phyloP scores from a whole-genome alignment of 2,329 filamentous ascomycete species.

The Metarhizium humberi region DNA sequence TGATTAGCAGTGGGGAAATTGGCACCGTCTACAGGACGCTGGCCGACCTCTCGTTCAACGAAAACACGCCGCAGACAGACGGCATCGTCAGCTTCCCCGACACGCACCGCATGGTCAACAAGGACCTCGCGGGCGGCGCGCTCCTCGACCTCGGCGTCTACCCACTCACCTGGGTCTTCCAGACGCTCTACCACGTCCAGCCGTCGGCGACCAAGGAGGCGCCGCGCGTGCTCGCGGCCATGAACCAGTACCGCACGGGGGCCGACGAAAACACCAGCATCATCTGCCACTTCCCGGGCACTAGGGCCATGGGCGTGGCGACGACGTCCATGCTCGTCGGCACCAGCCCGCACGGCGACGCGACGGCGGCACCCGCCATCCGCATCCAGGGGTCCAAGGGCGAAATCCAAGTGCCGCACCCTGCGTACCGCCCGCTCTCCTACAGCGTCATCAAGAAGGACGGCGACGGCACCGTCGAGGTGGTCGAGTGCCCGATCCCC shows the following conservation, averaged over 20 bases:
- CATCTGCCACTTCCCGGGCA: slow-evolving; percentile 63
- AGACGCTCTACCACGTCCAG: slow-evolving; percentile 76
- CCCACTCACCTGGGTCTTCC: slow-evolving; percentile 83
- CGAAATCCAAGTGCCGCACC: slow-evolving; percentile 71
- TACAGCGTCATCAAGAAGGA: slow-evolving; percentile 54
- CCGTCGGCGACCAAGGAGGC: slow-evolving; percentile 55
- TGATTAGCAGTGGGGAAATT: slow-evolving; percentile 45
- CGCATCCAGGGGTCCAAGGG: slow-evolving; percentile 73
- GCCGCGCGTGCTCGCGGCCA: slow-evolving; percentile 58
- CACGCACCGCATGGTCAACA: slow-evolving; percentile 70
- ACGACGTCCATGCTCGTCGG: slow-evolving; percentile 54
- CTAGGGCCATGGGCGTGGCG: slow-evolving; percentile 63
- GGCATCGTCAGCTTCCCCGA: slow-evolving; percentile 47
- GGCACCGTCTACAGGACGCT: slow-evolving; percentile 53
- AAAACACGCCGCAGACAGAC: slow-evolving; percentile 40
- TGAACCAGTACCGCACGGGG: slow-evolving; percentile 65
- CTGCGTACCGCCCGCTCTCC: slow-evolving; percentile 58
- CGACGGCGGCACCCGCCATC: slow-evolving; percentile 55
- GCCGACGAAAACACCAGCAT: slow-evolving; percentile 73
- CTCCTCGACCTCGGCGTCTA: slow-evolving; percentile 84
- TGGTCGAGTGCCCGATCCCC: slow-evolving; percentile 45
- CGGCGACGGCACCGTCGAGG: slow-evolving; percentile 35
- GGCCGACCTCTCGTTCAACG: slow-evolving; percentile 53
- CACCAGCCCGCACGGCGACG: slow-evolving; percentile 51
- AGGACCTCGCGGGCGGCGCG: slow-evolving; percentile 71